A percentile compares a stretch with the other conserved stretches of the same genome.
Evolutionary conservation across 192 early-diverging fungal genomes (phyloP).

Genomic region (Rhizophagus prolifer): DNA sequence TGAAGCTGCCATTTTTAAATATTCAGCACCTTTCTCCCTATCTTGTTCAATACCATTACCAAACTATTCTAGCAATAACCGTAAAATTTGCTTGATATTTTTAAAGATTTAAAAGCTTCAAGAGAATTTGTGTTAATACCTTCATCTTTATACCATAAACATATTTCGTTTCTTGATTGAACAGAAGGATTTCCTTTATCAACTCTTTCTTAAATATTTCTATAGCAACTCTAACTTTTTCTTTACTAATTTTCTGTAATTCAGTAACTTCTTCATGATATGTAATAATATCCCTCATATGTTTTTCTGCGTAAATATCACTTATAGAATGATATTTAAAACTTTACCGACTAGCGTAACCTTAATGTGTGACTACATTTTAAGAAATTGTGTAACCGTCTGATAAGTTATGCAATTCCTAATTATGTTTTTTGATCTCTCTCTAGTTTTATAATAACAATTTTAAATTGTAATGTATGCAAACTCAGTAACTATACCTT

Average conservation of each 20-base stretch:
- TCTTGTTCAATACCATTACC: neutral
- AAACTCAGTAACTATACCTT: neutral
- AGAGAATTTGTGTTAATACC: neutral
- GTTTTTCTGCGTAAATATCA: neutral
- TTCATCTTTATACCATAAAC: constrained; percentile 8
- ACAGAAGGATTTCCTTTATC: constrained; percentile 8
- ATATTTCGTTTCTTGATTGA: constrained; percentile 11
- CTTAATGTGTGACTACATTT: no score
- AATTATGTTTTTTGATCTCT: no score
- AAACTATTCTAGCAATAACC: no score
- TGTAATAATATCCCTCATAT: constrained; percentile 18
- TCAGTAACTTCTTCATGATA: neutral
- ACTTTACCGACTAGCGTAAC: no score
- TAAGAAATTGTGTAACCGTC: no score
- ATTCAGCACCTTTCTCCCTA: constrained; percentile 1
- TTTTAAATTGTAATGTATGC: neutral
- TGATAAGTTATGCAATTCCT: no score
- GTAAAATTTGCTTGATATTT: neutral
- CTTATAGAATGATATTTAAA: neutral
- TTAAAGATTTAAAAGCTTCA: constrained; percentile 10
- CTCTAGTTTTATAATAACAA: no score
- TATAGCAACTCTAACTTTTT: neutral
- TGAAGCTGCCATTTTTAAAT: constrained; percentile 18
- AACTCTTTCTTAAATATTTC: neutral
- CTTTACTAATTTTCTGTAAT: neutral